phyloP scores from a whole-genome alignment of 768 basidiomycete genomes.

The Multifurca ochricompacta region DNA sequence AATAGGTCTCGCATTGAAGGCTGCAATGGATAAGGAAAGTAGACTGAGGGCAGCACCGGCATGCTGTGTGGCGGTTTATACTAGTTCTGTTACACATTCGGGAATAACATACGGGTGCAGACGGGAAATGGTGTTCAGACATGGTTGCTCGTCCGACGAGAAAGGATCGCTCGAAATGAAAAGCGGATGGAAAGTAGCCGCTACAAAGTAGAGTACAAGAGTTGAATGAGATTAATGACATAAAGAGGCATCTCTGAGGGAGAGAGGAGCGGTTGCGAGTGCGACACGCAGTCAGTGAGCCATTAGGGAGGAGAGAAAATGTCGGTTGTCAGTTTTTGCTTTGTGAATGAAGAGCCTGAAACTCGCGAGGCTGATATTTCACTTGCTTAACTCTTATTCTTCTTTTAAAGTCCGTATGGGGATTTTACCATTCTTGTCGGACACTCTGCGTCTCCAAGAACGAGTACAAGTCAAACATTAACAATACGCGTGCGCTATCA shows the following conservation, averaged over 20 bases:
- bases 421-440: constrained; percentile 5
- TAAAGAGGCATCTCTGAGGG: constrained; percentile 18
- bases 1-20: constrained; percentile 43
- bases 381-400: background rate
- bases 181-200: background rate
- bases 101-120: constrained; percentile 8
- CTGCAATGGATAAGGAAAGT: constrained; percentile 61
- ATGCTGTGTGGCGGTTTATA: background rate
- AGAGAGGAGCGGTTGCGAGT: constrained; percentile 3
- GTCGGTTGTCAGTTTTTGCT: background rate
- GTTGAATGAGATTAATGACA: constrained; percentile 9
- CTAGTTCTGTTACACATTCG: background rate
- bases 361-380: background rate
- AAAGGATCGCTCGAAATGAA: background rate
- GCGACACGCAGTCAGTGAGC: constrained; percentile 11
- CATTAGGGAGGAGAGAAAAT: constrained; percentile 12
- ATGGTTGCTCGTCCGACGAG: background rate
- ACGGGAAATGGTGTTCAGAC: constrained; percentile 5
- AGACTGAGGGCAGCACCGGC: constrained; percentile 35
- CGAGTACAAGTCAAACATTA: too few relatives aligned
- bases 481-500: too few relatives aligned
- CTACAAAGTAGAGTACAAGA: constrained; percentile 14
- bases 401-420: constrained; percentile 19
- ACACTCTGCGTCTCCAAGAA: background rate
- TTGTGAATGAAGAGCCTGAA: background rate